Base-by-base conservation (phyloP, 176 grass and related monocot species). In the Coix lacrymajobi region DNA sequence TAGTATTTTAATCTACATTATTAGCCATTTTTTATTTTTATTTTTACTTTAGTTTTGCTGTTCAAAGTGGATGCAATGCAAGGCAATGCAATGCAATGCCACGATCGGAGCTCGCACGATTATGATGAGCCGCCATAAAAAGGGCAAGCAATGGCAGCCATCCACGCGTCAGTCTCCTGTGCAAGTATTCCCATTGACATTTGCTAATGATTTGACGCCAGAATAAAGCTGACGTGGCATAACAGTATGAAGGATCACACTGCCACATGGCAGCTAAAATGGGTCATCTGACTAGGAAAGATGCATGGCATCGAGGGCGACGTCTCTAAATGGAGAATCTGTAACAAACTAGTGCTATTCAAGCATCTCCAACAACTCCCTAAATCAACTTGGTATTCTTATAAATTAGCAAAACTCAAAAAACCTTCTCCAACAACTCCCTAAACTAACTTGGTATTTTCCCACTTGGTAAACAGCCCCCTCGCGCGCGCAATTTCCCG, bases 221-320 rank as follows among this genome's bases (percentile, higher is more conserved):
- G 41, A 89, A 66, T 79, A 90, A 58, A 66, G 41, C 57, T 48
- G 30, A 89, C 57, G 88, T 86, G 88, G 67, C 88, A 73, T 69
- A 48, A 40, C 81, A 25, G 52, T 41, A 29, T 16, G 45, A 33
- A 52, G 79, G 43, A 36, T 25, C 43, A 15, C 20, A 69, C 4
- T 19, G 49, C 70, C 62, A 89, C 77, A 71, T 89, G 71, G 41
- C 77, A 11, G 44, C 60, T 62, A 20, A 38, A 52, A 63, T 80
- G n/a, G n/a, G 13, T 74, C 22, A 1, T 61, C 56, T 83, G 81
- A 83, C 81, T 83, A 45, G 69, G 57, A 83, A 36, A 74, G 62
- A 38, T 80, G 29, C 77, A 73, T 48, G 5, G 3, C 17, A 6
- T 41, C 32, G 61, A 79, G 3, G 38, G 26, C 43, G 62, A 51